Evolutionary conservation across 139 green algal genomes (phyloP).

Genomic region (Limnomonas spitsbergensis): DNA sequence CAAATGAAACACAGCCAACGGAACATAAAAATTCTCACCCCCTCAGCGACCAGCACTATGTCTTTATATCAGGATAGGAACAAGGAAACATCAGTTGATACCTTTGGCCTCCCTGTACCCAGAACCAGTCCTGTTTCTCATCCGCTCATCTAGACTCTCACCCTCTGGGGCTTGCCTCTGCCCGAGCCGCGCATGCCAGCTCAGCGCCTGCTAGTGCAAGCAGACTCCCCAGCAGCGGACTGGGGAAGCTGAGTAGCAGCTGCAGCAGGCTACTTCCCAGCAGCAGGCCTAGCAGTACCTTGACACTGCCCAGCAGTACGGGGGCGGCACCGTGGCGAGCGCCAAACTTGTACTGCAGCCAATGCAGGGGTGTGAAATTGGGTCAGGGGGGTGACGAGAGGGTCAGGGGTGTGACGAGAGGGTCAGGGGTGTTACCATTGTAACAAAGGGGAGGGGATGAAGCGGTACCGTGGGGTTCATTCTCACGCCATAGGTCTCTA

Average conservation of each 20-base stretch:
- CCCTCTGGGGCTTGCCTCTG: not conserved
- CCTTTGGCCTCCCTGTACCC: no score
- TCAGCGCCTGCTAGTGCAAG: constrained; percentile 61
- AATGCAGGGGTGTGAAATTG: no score
- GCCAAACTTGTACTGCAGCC: constrained; percentile 63
- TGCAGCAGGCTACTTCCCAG: constrained; percentile 61
- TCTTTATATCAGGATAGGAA: no score
- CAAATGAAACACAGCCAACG: not conserved
- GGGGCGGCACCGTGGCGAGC: constrained; percentile 60
- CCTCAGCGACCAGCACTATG: not conserved
- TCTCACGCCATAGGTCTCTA: no score
- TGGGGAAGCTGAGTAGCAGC: constrained; percentile 62
- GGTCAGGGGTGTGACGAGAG: no score
- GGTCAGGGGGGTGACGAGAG: no score
- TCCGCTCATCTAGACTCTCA: constrained; percentile 9
- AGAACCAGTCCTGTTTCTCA: not conserved
- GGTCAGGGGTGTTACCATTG: no score
- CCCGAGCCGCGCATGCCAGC: constrained; percentile 43
- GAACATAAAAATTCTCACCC: not conserved
- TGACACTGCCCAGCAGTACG: constrained; percentile 67
- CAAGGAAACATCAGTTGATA: no score
- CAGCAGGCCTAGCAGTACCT: constrained; percentile 63
- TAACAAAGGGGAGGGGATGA: no score
- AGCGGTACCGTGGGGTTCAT: no score
- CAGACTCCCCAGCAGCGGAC: constrained; percentile 63